Evolutionary conservation across 345 rosid species (phyloP).

Genomic region (Pistacia integerrima): DNA sequence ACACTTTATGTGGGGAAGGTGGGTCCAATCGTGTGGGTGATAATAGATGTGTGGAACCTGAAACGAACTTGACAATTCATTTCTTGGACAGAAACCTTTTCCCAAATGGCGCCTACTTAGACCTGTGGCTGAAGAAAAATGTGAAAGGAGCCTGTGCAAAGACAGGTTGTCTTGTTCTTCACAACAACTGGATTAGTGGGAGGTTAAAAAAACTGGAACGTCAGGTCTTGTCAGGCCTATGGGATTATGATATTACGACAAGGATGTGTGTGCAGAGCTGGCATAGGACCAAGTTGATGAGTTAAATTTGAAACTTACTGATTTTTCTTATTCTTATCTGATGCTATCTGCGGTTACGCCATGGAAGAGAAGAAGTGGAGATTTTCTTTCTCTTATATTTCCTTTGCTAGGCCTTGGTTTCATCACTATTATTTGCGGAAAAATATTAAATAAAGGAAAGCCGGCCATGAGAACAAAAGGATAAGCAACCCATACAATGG

Average conservation of each 20-base stretch:
- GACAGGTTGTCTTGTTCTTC: slow-evolving; percentile 69
- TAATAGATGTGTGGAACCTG: slow-evolving; percentile 64
- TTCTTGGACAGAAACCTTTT: slow-evolving; percentile 83
- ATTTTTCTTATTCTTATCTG: not conserved
- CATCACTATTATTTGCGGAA: slow-evolving; percentile 24
- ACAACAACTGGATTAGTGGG: slow-evolving; percentile 84
- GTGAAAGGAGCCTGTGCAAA: slow-evolving; percentile 59
- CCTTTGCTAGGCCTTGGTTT: slow-evolving; percentile 35
- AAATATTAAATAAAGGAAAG: slow-evolving; percentile 13
- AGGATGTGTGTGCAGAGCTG: slow-evolving; percentile 66
- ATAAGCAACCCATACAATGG: slow-evolving; percentile 15
- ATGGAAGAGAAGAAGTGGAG: slow-evolving; percentile 18
- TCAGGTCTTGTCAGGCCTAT: slow-evolving; percentile 69
- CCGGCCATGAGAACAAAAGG: slow-evolving; percentile 38
- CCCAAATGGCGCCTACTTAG: slow-evolving; percentile 87
- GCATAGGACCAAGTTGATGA: slow-evolving; percentile 16
- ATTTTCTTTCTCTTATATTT: slow-evolving; percentile 6
- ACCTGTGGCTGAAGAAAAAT: slow-evolving; percentile 64
- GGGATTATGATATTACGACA: slow-evolving; percentile 72
- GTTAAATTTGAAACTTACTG: slow-evolving; percentile 1
- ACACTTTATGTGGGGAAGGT: slow-evolving; percentile 81
- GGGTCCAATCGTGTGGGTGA: slow-evolving; percentile 62
- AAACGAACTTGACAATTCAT: slow-evolving; percentile 62
- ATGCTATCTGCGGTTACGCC: slow-evolving; percentile 27
- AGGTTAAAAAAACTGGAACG: slow-evolving; percentile 84